Percentiles rank a stretch among this genome's conserved stretches.
Conservation (phyloP, 805 yeast species). For the Spathaspora sp. region DNA sequence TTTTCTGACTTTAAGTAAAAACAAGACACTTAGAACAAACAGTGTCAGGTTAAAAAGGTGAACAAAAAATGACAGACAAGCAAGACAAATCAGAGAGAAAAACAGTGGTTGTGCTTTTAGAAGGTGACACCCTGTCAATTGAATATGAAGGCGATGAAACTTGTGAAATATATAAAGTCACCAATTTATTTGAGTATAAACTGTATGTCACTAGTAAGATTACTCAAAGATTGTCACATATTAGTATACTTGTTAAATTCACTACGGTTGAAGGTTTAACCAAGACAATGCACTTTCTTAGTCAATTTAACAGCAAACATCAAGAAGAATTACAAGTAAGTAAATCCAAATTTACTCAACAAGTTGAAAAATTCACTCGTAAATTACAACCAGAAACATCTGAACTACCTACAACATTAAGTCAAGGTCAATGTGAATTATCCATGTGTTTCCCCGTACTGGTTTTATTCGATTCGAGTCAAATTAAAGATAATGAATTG, state of each 20-base stretch:
- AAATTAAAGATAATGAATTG: constrained; percentile 14
- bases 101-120: constrained; percentile 1
- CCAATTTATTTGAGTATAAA: constrained; percentile 7
- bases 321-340: neutral
- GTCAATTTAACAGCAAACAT: neutral
- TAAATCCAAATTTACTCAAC: constrained; percentile 5
- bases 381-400: neutral
- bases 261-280: neutral
- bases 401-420: neutral
- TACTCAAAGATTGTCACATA: neutral
- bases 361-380: constrained; percentile 1
- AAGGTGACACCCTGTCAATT: constrained; percentile 9
- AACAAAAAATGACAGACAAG: neutral
- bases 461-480: constrained; percentile 14
- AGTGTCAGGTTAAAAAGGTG: neutral
- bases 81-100: neutral
- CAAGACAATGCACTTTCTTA: neutral
- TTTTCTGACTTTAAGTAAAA: neutral
- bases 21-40: neutral
- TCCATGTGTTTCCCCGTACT: constrained; percentile 17
- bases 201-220: neutral
- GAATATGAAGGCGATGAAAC: constrained; percentile 6
- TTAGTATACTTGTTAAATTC: neutral
- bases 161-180: constrained; percentile 14
- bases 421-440: constrained; percentile 20